Percentiles rank a stretch among this genome's conserved stretches.
These are phyloP conservation scores for Pisolithus thermaeus DNA, from an alignment of 1,284 basidiomycete species.

Conservation along the genomic window DNA sequence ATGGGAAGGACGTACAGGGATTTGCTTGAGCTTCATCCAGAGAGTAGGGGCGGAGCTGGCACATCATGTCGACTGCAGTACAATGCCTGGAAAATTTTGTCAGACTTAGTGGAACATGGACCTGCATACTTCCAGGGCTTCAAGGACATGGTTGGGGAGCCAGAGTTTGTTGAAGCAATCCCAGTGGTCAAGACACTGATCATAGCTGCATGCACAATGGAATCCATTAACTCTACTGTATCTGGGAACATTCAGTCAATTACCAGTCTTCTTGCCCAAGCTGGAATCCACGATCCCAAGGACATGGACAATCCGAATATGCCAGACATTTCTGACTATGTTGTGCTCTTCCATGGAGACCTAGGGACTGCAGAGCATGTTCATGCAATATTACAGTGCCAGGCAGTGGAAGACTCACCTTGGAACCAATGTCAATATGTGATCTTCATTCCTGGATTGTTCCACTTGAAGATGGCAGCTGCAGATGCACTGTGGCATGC, in stretches of 20 bases:
- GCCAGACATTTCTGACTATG: background rate
- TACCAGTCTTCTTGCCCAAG: too few relatives aligned
- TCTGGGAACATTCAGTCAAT: too few relatives aligned
- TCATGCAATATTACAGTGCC: background rate
- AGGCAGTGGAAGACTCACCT: background rate
- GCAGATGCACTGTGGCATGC: too few relatives aligned
- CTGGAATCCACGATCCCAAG: too few relatives aligned
- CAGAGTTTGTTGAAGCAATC: background rate
- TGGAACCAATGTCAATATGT: too few relatives aligned
- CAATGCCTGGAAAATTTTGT: constrained; percentile 21
- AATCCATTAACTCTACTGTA: too few relatives aligned
- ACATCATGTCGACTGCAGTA: constrained; percentile 16
- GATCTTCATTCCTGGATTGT: too few relatives aligned
- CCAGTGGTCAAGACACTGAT: constrained; percentile 1
- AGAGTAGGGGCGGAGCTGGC: too few relatives aligned
- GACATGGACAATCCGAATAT: too few relatives aligned
- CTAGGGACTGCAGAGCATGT: background rate
- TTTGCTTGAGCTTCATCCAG: constrained; percentile 2
- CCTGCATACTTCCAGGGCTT: constrained; percentile 24
- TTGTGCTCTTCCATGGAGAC: background rate
- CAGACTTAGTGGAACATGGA: constrained; percentile 18
- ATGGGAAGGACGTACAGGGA: too few relatives aligned
- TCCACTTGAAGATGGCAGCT: too few relatives aligned
- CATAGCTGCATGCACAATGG: too few relatives aligned
- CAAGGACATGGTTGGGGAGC: constrained; percentile 7